Conservation (phyloP, 2,329 filamentous ascomycete genomes). For the Epichloe baconii region DNA sequence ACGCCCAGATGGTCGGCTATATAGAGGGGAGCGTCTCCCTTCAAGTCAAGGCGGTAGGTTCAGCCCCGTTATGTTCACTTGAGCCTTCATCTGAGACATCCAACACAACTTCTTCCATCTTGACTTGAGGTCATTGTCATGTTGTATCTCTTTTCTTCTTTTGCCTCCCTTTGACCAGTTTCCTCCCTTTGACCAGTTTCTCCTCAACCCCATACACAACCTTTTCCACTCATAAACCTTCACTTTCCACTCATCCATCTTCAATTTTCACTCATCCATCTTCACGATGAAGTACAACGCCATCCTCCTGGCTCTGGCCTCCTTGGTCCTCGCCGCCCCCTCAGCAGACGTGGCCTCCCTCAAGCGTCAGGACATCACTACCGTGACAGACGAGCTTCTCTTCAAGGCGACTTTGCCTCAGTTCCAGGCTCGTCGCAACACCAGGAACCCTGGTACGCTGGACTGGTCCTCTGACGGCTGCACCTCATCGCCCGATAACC, state of each 20-base stretch:
- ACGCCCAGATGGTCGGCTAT: not conserved
- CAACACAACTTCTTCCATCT: no score
- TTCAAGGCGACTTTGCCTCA: conserved; percentile 28
- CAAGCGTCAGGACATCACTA: conserved; percentile 12
- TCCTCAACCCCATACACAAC: not conserved
- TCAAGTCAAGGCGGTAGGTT: not conserved
- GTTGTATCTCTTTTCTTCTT: not conserved
- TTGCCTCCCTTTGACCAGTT: no score
- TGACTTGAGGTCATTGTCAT: not conserved
- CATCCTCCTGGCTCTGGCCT: conserved; percentile 12
- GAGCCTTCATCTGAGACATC: not conserved
- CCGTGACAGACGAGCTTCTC: conserved; percentile 32
- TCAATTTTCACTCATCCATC: not conserved
- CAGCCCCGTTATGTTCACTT: not conserved
- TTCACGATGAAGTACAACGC: conserved; percentile 20
- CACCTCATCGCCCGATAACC: conserved; percentile 29
- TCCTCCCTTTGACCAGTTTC: no score
- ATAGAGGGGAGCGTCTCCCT: not conserved
- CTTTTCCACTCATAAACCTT: no score
- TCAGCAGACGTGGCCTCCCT: not conserved
- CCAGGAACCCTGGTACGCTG: conserved; percentile 23
- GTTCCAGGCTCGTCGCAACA: conserved; percentile 29
- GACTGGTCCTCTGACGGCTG: conserved; percentile 31
- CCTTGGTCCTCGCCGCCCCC: conserved; percentile 14
- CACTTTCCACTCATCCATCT: no score